A percentile compares a stretch with the other conserved stretches of the same genome.
Evolutionary conservation across 805 yeast species (phyloP).

Genomic region (Priceomyces medius): DNA sequence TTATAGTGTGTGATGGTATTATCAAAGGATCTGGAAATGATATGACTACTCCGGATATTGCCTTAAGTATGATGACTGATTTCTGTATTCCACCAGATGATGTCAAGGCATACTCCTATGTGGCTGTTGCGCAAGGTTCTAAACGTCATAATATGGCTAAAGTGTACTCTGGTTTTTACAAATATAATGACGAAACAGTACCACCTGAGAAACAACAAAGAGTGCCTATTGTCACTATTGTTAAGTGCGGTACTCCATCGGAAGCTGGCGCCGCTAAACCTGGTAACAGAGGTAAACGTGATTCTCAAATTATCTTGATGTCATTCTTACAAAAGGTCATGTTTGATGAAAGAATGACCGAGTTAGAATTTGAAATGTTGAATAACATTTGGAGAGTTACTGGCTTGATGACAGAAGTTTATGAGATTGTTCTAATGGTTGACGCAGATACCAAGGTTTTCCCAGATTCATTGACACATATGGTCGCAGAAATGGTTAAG

Average conservation of each 20-base stretch:
- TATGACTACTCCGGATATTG: conserved; percentile 84
- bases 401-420: conserved; percentile 78
- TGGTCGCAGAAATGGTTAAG: conserved; percentile 85
- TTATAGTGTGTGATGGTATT: conserved; percentile 89
- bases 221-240: conserved; percentile 75
- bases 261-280: conserved; percentile 68
- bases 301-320: conserved; percentile 89
- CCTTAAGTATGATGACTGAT: conserved; percentile 76
- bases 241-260: conserved; percentile 84
- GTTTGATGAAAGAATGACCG: conserved; percentile 93
- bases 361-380: conserved; percentile 76
- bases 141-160: conserved; percentile 98
- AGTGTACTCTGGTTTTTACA: conserved; percentile 91
- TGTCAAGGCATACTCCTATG: conserved; percentile 81
- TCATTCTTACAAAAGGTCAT: conserved; percentile 83
- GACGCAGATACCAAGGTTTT: conserved; percentile 91
- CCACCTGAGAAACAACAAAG: conserved; percentile 81
- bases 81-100: conserved; percentile 68
- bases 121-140: conserved; percentile 91
- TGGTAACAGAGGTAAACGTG: conserved; percentile 96
- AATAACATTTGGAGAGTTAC: conserved; percentile 77
- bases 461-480: conserved; percentile 85
- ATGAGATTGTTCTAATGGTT: conserved; percentile 84
- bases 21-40: conserved; percentile 95
- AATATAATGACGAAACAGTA: conserved; percentile 73